Evolutionary conservation across 257 asterid species (phyloP).

Genomic region (Nicotiana tomentosiformis): DNA sequence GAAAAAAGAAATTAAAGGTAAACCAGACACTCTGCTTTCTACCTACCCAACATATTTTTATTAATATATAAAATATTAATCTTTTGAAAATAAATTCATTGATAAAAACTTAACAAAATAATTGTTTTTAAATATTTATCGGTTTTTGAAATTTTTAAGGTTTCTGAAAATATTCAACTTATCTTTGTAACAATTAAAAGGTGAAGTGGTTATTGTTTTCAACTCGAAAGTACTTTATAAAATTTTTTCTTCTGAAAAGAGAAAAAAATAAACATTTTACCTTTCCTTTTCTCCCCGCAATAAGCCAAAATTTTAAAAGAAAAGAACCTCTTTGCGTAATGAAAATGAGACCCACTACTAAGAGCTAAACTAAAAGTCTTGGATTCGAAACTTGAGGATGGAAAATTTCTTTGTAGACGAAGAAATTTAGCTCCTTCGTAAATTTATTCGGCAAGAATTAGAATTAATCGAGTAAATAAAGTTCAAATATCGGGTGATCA

Average conservation of each 20-base stretch:
- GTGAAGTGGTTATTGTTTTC: neutral
- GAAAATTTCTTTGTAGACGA: no score
- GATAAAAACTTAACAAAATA: no score
- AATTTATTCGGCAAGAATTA: no score
- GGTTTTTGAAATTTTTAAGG: neutral
- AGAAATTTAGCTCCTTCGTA: no score
- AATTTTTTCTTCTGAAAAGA: neutral
- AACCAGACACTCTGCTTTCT: conserved; percentile 10
- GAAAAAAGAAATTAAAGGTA: neutral
- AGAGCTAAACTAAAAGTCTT: neutral
- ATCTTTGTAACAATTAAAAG: neutral
- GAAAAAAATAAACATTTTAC: neutral
- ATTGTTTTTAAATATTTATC: no score
- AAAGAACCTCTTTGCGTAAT: neutral
- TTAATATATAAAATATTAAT: no score
- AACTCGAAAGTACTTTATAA: neutral
- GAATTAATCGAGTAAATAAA: no score
- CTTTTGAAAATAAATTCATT: no score
- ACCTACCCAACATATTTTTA: neutral
- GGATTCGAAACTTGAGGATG: no score
- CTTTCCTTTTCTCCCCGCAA: neutral
- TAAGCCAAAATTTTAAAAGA: no score
- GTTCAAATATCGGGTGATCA: no score
- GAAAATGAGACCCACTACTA: neutral
- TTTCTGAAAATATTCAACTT: neutral